phyloP scores from a whole-genome alignment of 2,329 filamentous ascomycete species.

The Colletotrichum destructivum region DNA sequence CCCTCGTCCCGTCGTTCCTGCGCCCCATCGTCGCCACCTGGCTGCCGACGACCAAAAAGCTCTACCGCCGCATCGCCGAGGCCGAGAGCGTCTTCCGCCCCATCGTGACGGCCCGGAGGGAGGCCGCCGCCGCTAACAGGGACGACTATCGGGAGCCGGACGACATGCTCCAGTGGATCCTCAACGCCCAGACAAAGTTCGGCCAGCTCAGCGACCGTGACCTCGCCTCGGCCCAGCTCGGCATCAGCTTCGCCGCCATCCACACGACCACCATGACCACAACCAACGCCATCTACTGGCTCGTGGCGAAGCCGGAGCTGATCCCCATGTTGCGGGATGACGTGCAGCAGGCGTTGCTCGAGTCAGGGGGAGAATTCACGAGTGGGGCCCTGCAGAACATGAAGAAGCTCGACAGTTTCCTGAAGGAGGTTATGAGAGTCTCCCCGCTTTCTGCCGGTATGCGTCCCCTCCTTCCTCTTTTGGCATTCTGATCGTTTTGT shows the following conservation, averaged over 20 bases:
- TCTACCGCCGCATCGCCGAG: slow-evolving; percentile 51
- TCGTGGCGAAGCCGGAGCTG: slow-evolving; percentile 66
- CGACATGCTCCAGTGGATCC: slow-evolving; percentile 66
- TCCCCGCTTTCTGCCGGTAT: slow-evolving; percentile 46
- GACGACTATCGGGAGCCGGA: slow-evolving; percentile 53
- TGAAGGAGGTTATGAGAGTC: slow-evolving; percentile 55
- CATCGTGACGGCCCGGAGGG: slow-evolving; percentile 51
- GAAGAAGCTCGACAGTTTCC: slow-evolving; percentile 59
- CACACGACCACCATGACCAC: slow-evolving; percentile 64
- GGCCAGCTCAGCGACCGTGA: slow-evolving; percentile 50
- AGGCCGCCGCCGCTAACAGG: slow-evolving; percentile 19
- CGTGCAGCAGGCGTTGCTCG: slow-evolving; percentile 56
- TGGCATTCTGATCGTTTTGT: neutral
- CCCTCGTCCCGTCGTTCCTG: slow-evolving; percentile 46
- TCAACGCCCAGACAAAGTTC: slow-evolving; percentile 56
- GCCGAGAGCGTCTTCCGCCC: slow-evolving; percentile 55
- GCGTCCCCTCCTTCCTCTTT: neutral
- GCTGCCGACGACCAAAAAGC: slow-evolving; percentile 53
- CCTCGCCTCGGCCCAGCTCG: slow-evolving; percentile 59
- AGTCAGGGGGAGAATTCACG: slow-evolving; percentile 51
- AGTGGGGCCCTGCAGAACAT: slow-evolving; percentile 54
- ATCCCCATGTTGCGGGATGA: slow-evolving; percentile 67
- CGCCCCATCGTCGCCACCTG: slow-evolving; percentile 53
- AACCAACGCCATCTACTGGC: slow-evolving; percentile 63
- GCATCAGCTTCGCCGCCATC: slow-evolving; percentile 65